phyloP scores from a whole-genome alignment of 2,329 filamentous ascomycete species.

The Colletotrichum coccodes region DNA sequence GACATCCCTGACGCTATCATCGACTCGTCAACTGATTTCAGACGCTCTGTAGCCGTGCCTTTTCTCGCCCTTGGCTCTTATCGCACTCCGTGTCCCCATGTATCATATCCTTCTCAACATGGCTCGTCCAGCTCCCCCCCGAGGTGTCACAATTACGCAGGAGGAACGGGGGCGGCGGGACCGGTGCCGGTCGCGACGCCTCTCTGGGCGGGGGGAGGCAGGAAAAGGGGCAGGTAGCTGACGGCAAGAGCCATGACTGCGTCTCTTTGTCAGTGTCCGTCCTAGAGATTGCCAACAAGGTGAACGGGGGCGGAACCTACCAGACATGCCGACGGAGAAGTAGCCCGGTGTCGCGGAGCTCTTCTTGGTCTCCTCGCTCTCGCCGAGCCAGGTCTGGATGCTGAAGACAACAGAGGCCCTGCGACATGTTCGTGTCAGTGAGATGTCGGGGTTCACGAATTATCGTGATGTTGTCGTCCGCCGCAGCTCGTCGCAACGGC shows the following conservation, averaged over 20 bases:
- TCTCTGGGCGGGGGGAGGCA: constrained; percentile 49
- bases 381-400: constrained; percentile 80
- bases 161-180: constrained; percentile 41
- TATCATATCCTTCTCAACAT: neutral
- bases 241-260: constrained; percentile 69
- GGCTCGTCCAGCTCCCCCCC: neutral
- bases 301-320: constrained; percentile 60
- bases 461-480: neutral
- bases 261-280: neutral
- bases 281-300: neutral
- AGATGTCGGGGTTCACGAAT: neutral
- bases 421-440: constrained; percentile 3
- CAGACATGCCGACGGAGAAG: constrained; percentile 82
- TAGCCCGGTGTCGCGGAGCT: constrained; percentile 73
- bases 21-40: neutral
- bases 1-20: neutral
- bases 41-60: no score
- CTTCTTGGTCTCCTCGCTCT: constrained; percentile 75
- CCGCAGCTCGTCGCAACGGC: neutral
- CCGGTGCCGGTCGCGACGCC: constrained; percentile 44
- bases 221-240: constrained; percentile 62
- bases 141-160: constrained; percentile 31
- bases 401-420: constrained; percentile 81
- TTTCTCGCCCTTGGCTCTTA: neutral
- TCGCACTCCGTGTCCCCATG: no score